Conservation (phyloP, 345 rosid genomes). For the Syzygium oleosum region DNA sequence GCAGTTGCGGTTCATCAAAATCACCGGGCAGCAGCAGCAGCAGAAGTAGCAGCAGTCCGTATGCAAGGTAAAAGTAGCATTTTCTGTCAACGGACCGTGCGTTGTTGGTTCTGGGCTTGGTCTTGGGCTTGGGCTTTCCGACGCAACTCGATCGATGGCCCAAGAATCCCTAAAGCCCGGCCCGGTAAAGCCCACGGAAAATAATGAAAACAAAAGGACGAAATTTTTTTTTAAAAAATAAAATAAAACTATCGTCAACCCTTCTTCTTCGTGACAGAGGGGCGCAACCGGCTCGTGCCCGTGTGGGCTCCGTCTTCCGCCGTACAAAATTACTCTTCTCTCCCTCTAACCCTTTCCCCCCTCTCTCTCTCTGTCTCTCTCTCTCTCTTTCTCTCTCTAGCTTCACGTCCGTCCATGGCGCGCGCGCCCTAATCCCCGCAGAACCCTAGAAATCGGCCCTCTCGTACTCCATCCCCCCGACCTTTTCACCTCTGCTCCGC, state of each 20-base stretch:
- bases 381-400: not conserved
- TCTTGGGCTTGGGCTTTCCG: not conserved
- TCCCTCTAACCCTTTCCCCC: not conserved
- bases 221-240: not conserved
- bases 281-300: not conserved
- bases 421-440: not conserved
- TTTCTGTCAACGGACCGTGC: not conserved
- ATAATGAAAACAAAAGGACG: not conserved
- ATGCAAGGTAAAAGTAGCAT: not conserved
- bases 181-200: not conserved
- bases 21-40: not conserved
- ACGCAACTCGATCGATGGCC: not conserved
- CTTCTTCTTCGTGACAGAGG: not conserved
- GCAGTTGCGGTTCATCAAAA: not conserved
- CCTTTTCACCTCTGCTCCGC: not conserved
- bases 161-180: not conserved
- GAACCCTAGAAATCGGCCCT: conserved; percentile 6
- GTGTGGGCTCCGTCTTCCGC: not conserved
- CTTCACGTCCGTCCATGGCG: not conserved
- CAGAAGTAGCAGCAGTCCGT: accelerated
- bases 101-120: not conserved
- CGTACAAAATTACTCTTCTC: not conserved
- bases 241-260: not conserved
- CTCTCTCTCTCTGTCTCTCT: too few relatives aligned
- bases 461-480: not conserved